Base-by-base conservation (phyloP, 2,329 filamentous ascomycete species). In the Scedosporium minutisporum region DNA sequence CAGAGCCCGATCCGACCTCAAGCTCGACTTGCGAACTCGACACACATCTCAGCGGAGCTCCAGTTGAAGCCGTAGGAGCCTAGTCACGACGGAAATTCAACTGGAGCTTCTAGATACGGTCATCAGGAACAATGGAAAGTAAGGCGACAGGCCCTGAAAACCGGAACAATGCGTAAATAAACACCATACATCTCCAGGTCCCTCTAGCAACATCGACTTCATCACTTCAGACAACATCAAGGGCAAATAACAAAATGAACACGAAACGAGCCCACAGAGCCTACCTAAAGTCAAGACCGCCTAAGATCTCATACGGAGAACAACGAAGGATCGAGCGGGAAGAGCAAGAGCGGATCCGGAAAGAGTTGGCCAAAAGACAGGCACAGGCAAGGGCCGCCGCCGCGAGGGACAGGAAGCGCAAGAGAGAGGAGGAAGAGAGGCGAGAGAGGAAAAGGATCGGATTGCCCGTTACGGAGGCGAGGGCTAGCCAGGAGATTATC, bases 401-500 rank as follows among this genome's bases (percentile, higher is more conserved):
- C 6, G 76, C 77, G 2, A 72, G 83, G 25, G 83, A 86, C 46
- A 82, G 78, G 72, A 85, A 83, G 70, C 80, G 78, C 64, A 80
- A 77, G n/a, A 84, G 80, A 67, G 82, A 83, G 59, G 70, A 76
- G 27, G 76, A 76, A 6, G 78, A 80, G 63, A 74, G 72, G 53
- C 77, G 80, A 16, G 77, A 75, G 60, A 82, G 78, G 72, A 81
- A 73, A 67, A 80, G 75, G 65, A 78, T 75, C 62, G 81, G 83
- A 0, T 63, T 83, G 64, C 84, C 84, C 12, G 71, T 84, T 4
- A 75, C 82, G n/a, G 76, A 75, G 10, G 80, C 83, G 4, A 75
- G 78, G 42, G 79, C 83, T 0, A 86, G 83, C 41, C 84, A 87
- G 69, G 80, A 80, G 46, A 83, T 80, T 0, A 83, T 87, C 65